Evolutionary conservation across 2,329 filamentous ascomycete genomes (phyloP), one percentile per base, ranked within the genome.

Genomic region (Salinomyces thailandicus): DNA sequence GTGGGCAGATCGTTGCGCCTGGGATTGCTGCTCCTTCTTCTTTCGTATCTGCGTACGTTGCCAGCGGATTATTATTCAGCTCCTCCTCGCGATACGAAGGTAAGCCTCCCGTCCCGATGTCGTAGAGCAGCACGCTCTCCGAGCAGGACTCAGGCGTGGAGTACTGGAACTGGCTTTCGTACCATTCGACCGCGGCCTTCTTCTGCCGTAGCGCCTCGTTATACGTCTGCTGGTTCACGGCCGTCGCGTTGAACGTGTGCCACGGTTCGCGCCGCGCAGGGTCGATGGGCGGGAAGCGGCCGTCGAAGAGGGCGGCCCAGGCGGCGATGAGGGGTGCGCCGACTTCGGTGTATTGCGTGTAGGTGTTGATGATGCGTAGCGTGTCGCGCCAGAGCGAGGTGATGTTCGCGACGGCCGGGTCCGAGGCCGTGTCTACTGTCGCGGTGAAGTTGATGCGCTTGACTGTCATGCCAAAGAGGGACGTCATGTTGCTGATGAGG

Each of bases 31-130:
- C 4, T 8, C 22, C 22, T n/a, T 26, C 22, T 3, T 8, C 9
- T n/a, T 8, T 2, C 22, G n/a, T n/a, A 26, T 8, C 22, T n/a
- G 2, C 9, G 22, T 9, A 26, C 2, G 22, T 9, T 4, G 22
- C 22, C 2, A 9, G 9, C 9, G 22, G 22, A n/a, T 26, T 26
- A n/a, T 4, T 26, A 4, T 9, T 4, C 9, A 26, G 22, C 3
- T 26, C 4, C 22, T 26, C 4, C 4, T 26, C 22, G 4, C 22
- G 22, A 4, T 26, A 26, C 9, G 22, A 26, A 3, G 22, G 22
- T 9, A 26, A 35, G 0, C 61, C 63, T 15, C 62, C 62, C 1
- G 61, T 64, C 7, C 63, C 62, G 34, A 64, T 61, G 42, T 65
- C 63, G 44, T 60, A 62, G 15, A 66, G 46, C 49, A 64, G 56